Conservation (phyloP, 768 basidiomycete species). For the Suillus paluster region DNA sequence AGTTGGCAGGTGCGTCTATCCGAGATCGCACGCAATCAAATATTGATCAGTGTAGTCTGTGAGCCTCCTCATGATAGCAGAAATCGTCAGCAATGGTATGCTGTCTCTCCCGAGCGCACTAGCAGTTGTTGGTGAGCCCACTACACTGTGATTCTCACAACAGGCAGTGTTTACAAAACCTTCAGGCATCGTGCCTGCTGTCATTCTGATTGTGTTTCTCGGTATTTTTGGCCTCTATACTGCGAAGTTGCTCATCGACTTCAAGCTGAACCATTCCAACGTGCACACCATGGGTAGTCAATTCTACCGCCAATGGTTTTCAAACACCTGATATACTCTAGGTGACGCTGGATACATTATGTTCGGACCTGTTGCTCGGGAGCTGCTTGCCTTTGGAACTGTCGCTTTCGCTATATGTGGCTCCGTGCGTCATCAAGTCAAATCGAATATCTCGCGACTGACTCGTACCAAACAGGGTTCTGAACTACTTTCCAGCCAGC, state of each 20-base stretch:
- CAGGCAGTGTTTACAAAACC: background rate
- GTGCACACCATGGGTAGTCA: slow-evolving; percentile 56
- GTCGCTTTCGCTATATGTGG: slow-evolving; percentile 54
- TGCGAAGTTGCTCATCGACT: slow-evolving; percentile 57
- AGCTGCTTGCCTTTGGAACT: slow-evolving; percentile 49
- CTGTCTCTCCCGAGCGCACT: slow-evolving; percentile 55
- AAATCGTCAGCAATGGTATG: slow-evolving; percentile 62
- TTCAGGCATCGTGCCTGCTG: slow-evolving; percentile 52
- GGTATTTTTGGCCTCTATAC: slow-evolving; percentile 55
- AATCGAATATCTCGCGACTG: background rate
- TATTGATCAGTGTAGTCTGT: slow-evolving; percentile 42
- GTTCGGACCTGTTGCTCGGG: slow-evolving; percentile 51
- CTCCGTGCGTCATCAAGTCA: slow-evolving; percentile 29
- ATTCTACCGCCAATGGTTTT: background rate
- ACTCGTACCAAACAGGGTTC: slow-evolving; percentile 41
- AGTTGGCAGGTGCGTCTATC: slow-evolving; percentile 48
- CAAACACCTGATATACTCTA: slow-evolving; percentile 18
- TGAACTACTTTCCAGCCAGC: slow-evolving; percentile 54
- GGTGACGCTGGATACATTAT: slow-evolving; percentile 57
- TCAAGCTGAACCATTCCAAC: slow-evolving; percentile 58
- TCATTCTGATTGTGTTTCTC: slow-evolving; percentile 57
- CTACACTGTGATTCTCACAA: background rate
- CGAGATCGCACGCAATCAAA: background rate
- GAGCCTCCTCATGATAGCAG: slow-evolving; percentile 56
- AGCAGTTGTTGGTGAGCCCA: slow-evolving; percentile 50